Conservation (phyloP, 805 yeast genomes). For the Brettanomyces custersianus region DNA sequence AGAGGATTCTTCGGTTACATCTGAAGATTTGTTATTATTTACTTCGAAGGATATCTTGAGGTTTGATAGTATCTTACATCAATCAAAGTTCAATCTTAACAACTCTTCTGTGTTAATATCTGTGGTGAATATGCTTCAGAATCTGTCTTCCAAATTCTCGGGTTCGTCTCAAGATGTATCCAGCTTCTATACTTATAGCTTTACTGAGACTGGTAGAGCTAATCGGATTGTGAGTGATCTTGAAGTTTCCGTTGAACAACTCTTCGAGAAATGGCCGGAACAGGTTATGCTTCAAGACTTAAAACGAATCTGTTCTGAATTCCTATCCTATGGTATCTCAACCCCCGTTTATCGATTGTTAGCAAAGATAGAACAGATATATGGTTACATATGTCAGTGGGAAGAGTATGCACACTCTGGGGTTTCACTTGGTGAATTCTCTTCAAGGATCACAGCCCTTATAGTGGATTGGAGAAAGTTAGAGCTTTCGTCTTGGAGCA, state of each 20-base stretch:
- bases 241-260: conserved; percentile 33
- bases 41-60: conserved; percentile 31
- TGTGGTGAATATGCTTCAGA: conserved; percentile 25
- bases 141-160: conserved; percentile 22
- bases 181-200: conserved; percentile 56
- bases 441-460: conserved; percentile 51
- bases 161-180: conserved; percentile 31
- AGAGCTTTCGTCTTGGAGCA: conserved; percentile 81
- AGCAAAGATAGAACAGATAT: conserved; percentile 79
- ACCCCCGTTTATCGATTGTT: conserved; percentile 73
- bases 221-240: conserved; percentile 37
- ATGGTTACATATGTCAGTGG: conserved; percentile 83
- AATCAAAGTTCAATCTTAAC: conserved; percentile 14
- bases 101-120: conserved; percentile 27
- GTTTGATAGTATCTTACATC: conserved; percentile 17
- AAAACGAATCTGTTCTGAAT: conserved; percentile 53
- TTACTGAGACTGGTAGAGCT: conserved; percentile 54
- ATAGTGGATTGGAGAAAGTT: conserved; percentile 88
- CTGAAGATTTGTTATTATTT: conserved; percentile 27
- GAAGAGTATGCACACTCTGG: conserved; percentile 81
- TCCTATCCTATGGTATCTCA: conserved; percentile 47
- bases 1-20: background rate
- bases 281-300: conserved; percentile 80
- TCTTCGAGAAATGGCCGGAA: conserved; percentile 81
- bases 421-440: conserved; percentile 50